Conservation (phyloP, 2,329 filamentous ascomycete genomes). For the Aspergillus floridensis region DNA sequence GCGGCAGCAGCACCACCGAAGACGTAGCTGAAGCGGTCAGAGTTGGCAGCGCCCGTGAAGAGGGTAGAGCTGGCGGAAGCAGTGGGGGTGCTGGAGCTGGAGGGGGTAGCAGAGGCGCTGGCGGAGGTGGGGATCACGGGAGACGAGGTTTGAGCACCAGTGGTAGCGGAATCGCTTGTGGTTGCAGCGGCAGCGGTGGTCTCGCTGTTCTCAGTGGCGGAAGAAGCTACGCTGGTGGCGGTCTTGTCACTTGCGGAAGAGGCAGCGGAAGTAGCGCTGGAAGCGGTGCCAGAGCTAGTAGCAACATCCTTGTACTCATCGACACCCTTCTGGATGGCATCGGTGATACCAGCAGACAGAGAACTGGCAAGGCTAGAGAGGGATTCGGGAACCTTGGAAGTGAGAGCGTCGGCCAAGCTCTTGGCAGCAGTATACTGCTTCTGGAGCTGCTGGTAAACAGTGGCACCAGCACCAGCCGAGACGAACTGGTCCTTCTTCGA, state of each 20-base stretch:
- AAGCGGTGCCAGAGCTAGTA: conserved; percentile 2
- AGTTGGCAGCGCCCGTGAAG: conserved; percentile 15
- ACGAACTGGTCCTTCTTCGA: conserved; percentile 28
- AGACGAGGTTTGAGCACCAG: not conserved
- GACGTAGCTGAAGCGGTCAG: conserved; percentile 11
- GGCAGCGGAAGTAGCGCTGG: conserved; percentile 5
- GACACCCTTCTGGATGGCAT: conserved; percentile 33
- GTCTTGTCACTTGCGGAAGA: conserved; percentile 2
- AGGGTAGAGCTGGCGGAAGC: conserved; percentile 2
- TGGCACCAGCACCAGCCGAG: conserved; percentile 21
- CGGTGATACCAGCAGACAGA: conserved; percentile 31
- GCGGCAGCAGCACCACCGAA: conserved; percentile 11
- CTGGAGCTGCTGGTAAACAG: conserved; percentile 23
- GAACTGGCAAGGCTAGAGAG: conserved; percentile 23
- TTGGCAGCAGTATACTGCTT: conserved; percentile 28
- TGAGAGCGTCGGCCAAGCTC: conserved; percentile 27
- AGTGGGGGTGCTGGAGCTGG: conserved; percentile 6
- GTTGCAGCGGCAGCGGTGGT: conserved; percentile 1
- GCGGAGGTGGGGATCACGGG: conserved; percentile 4
- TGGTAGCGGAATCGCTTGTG: conserved; percentile 2
- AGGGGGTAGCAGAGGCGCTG: conserved; percentile 6
- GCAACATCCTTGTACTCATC: conserved; percentile 23
- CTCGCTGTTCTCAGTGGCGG: conserved; percentile 3
- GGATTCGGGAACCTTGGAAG: conserved; percentile 29
- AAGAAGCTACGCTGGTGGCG: conserved; percentile 7